phyloP scores from a whole-genome alignment of 805 yeast genomes.

The Cyberlindnera maritima region DNA sequence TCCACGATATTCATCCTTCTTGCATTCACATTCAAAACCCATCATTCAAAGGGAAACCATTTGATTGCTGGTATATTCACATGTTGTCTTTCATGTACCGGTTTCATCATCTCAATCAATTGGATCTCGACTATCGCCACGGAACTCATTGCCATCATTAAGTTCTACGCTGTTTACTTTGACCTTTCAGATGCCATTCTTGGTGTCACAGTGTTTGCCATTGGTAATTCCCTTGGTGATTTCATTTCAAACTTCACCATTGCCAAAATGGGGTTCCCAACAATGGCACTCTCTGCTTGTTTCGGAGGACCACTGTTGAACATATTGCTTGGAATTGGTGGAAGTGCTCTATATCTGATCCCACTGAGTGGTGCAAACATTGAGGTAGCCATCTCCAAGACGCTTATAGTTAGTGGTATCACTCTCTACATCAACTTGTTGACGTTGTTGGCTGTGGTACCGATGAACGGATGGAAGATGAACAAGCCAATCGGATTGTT shows the following conservation, averaged over 20 bases:
- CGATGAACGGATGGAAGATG: conserved; percentile 45
- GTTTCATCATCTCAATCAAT: conserved; percentile 64
- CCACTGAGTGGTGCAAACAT: conserved; percentile 24
- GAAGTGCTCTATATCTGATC: conserved; percentile 55
- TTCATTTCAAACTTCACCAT: conserved; percentile 79
- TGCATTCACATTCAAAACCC: conserved; percentile 1
- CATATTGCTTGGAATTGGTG: conserved; percentile 74
- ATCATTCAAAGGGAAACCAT: not conserved
- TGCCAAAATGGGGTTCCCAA: conserved; percentile 80
- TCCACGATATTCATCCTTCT: conserved; percentile 2
- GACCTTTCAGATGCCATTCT: conserved; percentile 73
- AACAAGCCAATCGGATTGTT: conserved; percentile 38
- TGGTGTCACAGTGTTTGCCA: conserved; percentile 87
- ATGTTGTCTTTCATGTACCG: conserved; percentile 38
- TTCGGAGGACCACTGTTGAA: conserved; percentile 91
- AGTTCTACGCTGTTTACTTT: conserved; percentile 57
- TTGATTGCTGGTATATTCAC: not conserved
- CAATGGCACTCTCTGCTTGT: conserved; percentile 93
- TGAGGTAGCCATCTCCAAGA: conserved; percentile 36
- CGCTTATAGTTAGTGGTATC: conserved; percentile 36
- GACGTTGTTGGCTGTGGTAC: conserved; percentile 39
- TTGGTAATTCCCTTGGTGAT: conserved; percentile 93
- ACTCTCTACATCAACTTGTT: conserved; percentile 40
- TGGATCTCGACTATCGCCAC: conserved; percentile 58
- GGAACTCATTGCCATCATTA: conserved; percentile 60